phyloP scores from a whole-genome alignment of 148 eudicot genomes.

The Suaeda aralocaspica region DNA sequence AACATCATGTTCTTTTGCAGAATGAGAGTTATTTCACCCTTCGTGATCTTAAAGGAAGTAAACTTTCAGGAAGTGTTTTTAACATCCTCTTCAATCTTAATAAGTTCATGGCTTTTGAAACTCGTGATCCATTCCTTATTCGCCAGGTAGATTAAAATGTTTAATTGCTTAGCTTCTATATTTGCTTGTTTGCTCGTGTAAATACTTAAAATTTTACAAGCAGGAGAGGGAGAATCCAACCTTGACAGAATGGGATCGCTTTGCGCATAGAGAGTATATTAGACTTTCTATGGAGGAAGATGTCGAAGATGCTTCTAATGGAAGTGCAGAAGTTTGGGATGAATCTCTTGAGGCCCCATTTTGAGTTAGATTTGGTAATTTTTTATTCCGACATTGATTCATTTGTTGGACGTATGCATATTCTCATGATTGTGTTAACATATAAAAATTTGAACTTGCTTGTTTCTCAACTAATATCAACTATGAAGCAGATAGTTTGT shows the following conservation, averaged over 20 bases:
- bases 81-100: slow-evolving; percentile 92
- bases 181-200: neutral
- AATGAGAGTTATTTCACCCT: slow-evolving; percentile 70
- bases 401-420: neutral
- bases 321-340: slow-evolving; percentile 99
- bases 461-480: neutral
- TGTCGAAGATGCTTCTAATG: slow-evolving; percentile 95
- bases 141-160: slow-evolving; percentile 68
- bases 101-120: slow-evolving; percentile 97
- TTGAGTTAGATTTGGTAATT: slow-evolving; percentile 37
- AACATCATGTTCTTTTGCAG: slow-evolving; percentile 37
- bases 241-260: slow-evolving; percentile 97
- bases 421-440: neutral
- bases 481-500: neutral
- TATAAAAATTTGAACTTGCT: neutral
- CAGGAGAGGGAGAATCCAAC: slow-evolving; percentile 97
- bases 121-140: slow-evolving; percentile 94
- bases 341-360: slow-evolving; percentile 98
- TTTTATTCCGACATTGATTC: neutral
- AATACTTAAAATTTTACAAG: slow-evolving; percentile 16
- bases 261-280: slow-evolving; percentile 95
- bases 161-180: neutral
- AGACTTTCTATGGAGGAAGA: slow-evolving; percentile 99
- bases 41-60: slow-evolving; percentile 78
- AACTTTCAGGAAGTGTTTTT: slow-evolving; percentile 81